phyloP scores from a whole-genome alignment of 495 filamentous ascomycete genomes.

The Penicillium cinerascens region DNA sequence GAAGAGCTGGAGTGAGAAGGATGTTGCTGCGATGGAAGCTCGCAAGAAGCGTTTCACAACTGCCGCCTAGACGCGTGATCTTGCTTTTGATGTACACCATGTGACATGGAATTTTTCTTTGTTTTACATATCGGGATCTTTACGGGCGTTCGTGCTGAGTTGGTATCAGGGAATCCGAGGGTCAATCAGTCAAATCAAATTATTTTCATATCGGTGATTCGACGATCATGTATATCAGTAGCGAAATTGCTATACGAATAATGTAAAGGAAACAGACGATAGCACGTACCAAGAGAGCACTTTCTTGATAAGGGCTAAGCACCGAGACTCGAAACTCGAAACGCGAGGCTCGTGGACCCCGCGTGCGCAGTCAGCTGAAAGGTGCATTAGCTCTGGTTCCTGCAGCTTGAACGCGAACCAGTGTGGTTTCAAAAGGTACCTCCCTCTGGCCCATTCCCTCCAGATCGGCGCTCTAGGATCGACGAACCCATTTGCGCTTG shows the following conservation, averaged over 20 bases:
- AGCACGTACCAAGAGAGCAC: not conserved
- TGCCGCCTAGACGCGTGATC: slow-evolving; percentile 23
- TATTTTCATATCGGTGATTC: not conserved
- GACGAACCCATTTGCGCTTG: slow-evolving; percentile 8
- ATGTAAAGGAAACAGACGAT: not conserved
- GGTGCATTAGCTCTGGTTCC: slow-evolving; percentile 32
- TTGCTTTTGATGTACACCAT: slow-evolving; percentile 9
- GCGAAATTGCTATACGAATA: not conserved
- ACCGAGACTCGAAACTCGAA: not conserved
- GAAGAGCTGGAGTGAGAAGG: slow-evolving; percentile 40
- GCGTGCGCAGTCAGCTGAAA: slow-evolving; percentile 24
- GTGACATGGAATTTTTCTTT: slow-evolving; percentile 1
- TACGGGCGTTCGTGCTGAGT: slow-evolving; percentile 24
- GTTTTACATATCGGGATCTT: slow-evolving; percentile 16
- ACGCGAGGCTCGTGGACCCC: not conserved
- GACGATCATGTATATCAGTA: not conserved
- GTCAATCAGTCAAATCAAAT: slow-evolving; percentile 7
- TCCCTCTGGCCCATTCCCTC: slow-evolving; percentile 7
- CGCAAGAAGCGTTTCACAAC: slow-evolving; percentile 50
- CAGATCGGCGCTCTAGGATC: slow-evolving; percentile 21
- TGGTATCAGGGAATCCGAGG: slow-evolving; percentile 12
- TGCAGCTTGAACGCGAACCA: slow-evolving; percentile 22
- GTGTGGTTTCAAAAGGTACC: slow-evolving; percentile 8
- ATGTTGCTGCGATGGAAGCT: slow-evolving; percentile 43
- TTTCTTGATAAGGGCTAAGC: slow-evolving; percentile 4